Percentiles rank a stretch among this genome's conserved stretches.
Conservation (phyloP, 345 rosid species). For the Carallia pectinifolia region DNA sequence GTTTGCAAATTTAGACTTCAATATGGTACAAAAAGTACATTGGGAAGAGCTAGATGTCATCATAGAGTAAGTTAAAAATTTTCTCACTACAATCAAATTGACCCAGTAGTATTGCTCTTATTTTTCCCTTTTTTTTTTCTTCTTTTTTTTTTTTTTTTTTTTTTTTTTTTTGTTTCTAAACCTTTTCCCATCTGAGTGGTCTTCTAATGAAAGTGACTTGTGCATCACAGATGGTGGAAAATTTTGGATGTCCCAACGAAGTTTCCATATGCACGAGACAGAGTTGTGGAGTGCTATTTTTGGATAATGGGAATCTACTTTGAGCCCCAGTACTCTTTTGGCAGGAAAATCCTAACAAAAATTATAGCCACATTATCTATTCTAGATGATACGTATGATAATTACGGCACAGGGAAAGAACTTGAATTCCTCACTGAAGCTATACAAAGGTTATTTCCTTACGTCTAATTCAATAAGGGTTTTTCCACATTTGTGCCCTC, state of each 20-base stretch:
- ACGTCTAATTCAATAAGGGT: too few relatives aligned
- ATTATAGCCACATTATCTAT: neutral
- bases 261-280: slow-evolving; percentile 14
- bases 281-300: slow-evolving; percentile 16
- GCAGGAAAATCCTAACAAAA: slow-evolving; percentile 12
- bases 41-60: neutral
- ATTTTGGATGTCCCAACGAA: slow-evolving; percentile 6
- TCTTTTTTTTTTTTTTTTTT: neutral
- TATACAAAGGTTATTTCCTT: neutral
- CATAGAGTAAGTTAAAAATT: neutral
- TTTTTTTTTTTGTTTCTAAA: neutral
- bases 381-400: slow-evolving; percentile 17
- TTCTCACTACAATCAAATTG: neutral
- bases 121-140: neutral
- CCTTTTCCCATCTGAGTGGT: neutral
- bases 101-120: too few relatives aligned
- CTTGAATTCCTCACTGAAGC: slow-evolving; percentile 9
- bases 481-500: too few relatives aligned
- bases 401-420: slow-evolving; percentile 7
- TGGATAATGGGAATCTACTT: slow-evolving; percentile 11
- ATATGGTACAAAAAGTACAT: neutral
- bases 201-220: neutral
- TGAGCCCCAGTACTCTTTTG: slow-evolving; percentile 12
- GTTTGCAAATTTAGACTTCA: slow-evolving; percentile 17
- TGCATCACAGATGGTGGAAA: slow-evolving; percentile 23